These are phyloP conservation scores for Nicotiana rustica DNA, from an alignment of 305 asterid species.

Conservation along the genomic window DNA sequence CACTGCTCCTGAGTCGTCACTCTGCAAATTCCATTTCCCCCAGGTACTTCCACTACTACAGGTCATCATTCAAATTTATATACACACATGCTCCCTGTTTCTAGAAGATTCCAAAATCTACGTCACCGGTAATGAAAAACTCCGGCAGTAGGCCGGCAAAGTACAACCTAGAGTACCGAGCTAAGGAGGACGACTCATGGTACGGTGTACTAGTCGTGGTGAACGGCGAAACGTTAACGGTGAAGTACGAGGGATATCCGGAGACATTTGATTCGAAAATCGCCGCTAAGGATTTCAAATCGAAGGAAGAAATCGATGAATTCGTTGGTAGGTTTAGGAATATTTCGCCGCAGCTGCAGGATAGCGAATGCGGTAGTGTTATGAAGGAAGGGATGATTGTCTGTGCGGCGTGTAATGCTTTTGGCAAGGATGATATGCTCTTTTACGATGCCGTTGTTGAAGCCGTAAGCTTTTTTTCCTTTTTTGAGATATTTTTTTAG, in stretches of 20 bases:
- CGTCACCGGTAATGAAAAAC: background rate
- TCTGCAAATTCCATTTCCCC: conserved; percentile 13
- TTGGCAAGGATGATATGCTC: conserved; percentile 49
- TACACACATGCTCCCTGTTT: background rate
- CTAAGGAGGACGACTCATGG: conserved; percentile 67
- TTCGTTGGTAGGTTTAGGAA: conserved; percentile 56
- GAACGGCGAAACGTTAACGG: conserved; percentile 40
- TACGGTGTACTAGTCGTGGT: conserved; percentile 48
- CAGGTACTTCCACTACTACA: background rate
- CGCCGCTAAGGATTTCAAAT: conserved; percentile 41
- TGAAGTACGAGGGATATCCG: conserved; percentile 46
- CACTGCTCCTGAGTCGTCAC: no score
- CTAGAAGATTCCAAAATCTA: background rate
- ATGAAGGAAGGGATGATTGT: conserved; percentile 46
- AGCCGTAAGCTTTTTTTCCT: conserved; percentile 43
- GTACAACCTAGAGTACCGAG: conserved; percentile 50
- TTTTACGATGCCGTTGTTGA: conserved; percentile 69
- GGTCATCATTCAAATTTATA: background rate
- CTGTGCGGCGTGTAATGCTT: conserved; percentile 57
- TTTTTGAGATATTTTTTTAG: no score
- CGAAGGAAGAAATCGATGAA: conserved; percentile 49
- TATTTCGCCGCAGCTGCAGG: conserved; percentile 65
- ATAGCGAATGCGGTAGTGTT: conserved; percentile 48
- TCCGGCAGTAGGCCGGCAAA: background rate
- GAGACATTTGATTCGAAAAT: conserved; percentile 35